phyloP scores from a whole-genome alignment of 1,139 yeast genomes.

The Tardiomyces blankii region DNA sequence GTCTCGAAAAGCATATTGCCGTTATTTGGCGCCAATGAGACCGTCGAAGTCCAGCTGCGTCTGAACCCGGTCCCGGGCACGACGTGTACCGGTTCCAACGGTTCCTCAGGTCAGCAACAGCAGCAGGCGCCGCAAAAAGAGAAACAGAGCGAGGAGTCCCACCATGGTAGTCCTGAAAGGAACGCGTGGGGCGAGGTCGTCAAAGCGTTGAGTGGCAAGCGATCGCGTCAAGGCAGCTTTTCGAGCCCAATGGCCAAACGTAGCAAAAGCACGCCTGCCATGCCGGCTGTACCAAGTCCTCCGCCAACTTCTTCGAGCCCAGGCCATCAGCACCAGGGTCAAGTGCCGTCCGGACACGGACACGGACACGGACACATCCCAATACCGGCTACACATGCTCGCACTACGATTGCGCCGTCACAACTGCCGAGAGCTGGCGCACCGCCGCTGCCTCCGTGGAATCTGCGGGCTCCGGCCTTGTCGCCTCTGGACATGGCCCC shows the following conservation, averaged over 20 bases:
- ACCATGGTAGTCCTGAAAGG: conserved; percentile 4
- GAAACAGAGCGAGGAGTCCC: conserved; percentile 4
- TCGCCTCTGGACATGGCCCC: neutral
- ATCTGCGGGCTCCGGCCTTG: neutral
- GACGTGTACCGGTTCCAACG: conserved; percentile 6
- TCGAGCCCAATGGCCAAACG: neutral
- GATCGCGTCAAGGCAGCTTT: neutral
- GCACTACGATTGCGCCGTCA: neutral
- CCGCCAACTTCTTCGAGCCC: neutral
- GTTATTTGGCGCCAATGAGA: conserved; percentile 7
- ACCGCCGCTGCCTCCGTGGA: conserved; percentile 1
- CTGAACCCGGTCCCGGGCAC: conserved; percentile 10
- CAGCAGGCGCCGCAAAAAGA: conserved; percentile 4
- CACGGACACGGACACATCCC: too few species aligned
- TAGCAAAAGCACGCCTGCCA: neutral
- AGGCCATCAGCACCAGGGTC: neutral
- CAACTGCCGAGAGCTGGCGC: conserved; percentile 1
- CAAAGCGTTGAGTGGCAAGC: neutral
- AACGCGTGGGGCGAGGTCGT: conserved; percentile 2
- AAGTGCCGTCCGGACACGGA: neutral
- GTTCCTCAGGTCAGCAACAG: conserved; percentile 2
- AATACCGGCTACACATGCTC: conserved; percentile 2
- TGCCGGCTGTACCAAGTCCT: neutral
- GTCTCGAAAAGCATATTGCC: conserved; percentile 10
- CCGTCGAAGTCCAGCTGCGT: conserved; percentile 14